phyloP scores from a whole-genome alignment of 345 rosid genomes.

The Lepidium africanum region DNA sequence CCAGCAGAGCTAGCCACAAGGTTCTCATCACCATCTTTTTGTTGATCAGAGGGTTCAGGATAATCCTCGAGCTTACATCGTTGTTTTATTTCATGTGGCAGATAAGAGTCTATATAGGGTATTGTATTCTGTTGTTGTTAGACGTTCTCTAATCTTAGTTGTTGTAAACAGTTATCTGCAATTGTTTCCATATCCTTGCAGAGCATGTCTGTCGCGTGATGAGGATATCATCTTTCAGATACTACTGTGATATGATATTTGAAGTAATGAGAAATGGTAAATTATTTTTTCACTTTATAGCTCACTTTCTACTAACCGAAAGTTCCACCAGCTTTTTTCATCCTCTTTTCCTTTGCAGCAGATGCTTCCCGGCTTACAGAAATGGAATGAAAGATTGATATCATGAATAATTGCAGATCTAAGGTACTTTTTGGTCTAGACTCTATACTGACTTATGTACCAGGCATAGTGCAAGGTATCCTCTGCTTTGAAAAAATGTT shows the following conservation, averaged over 20 bases:
- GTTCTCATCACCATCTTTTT: conserved; percentile 59
- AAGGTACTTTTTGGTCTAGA: conserved; percentile 48
- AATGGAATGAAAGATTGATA: conserved; percentile 94
- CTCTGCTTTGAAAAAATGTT: background rate
- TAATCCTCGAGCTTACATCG: conserved; percentile 37
- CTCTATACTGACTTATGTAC: conserved; percentile 4
- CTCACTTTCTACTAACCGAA: background rate
- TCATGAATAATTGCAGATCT: conserved; percentile 98
- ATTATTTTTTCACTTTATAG: background rate
- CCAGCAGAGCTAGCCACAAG: conserved; percentile 46
- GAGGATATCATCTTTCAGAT: conserved; percentile 96
- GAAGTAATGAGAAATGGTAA: conserved; percentile 98
- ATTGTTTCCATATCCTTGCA: conserved; percentile 91
- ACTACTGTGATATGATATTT: conserved; percentile 95
- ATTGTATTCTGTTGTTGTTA: background rate
- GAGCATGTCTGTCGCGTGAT: conserved; percentile 96
- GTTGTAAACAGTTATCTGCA: conserved; percentile 37
- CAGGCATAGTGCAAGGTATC: background rate
- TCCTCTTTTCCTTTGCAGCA: conserved; percentile 51
- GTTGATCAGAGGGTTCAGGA: conserved; percentile 55
- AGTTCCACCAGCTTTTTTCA: conserved; percentile 5
- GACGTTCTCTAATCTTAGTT: conserved; percentile 20
- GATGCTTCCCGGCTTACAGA: conserved; percentile 95
- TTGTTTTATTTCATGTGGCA: conserved; percentile 47
- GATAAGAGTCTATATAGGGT: conserved; percentile 31